Evolutionary conservation across 176 grass and related monocot genomes (phyloP), one percentile per base, ranked within the genome.

Genomic region (Oryza glumipatula): DNA sequence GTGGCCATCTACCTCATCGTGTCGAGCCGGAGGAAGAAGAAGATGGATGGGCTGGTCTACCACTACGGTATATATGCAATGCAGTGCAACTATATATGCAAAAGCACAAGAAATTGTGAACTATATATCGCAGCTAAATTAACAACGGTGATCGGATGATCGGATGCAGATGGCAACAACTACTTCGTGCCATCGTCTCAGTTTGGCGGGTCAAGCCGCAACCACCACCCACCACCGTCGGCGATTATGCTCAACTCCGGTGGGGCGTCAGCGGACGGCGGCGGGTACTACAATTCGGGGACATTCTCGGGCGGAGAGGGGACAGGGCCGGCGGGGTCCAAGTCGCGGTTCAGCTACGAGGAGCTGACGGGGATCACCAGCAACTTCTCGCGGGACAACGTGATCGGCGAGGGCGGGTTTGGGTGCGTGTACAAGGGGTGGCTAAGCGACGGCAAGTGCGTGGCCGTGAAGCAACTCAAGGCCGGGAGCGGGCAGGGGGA

Each of bases 401-500:
- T 97, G 65, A 76, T 97, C 73, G 95, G 95, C 2, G 92, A 94
- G 82, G 95, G 95, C 45, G 92, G 95, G 26, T 97, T 97, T 32
- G 95, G 92, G 16, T 94, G 86, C 71, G 92, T 97, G 19, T 97
- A 88, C 78, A 89, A 94, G 51, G 95, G 95, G 22, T 92, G 92
- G 85, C 71, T 94, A 2, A 56, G 67, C 16, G 90, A 97, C 36
- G 88, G 92, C 78, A 88, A 80, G 77, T 80, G 88, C 41, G 90
- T 97, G 11, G 95, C 92, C 4, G 95, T 97, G 54, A 97, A 97
- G 86, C 92, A 93, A 64, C 85, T 98, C 70, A 95, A 92, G 79
- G 85, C 51, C 4, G 95, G 95, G 41, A 85, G 85, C 52, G 87
- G 93, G 13, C 92, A 98, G 70, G 95, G 95, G 3, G 90, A 98